These are phyloP conservation scores for Boechera divaricarpa DNA, from an alignment of 345 rosid species.

Conservation along the genomic window DNA sequence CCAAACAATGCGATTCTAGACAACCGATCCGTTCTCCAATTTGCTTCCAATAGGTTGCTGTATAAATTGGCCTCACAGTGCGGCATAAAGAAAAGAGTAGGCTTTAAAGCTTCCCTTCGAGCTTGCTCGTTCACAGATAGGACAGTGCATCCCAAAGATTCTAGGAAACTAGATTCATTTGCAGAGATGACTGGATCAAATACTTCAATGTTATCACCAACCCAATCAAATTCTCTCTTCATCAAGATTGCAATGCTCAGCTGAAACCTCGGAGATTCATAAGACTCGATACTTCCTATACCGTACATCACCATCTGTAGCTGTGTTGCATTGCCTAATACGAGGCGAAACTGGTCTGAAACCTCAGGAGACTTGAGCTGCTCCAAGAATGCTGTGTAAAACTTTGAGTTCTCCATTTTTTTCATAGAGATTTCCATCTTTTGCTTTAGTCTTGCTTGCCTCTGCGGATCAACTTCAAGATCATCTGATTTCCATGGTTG, in stretches of 20 bases:
- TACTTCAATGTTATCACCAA: slow-evolving; percentile 69
- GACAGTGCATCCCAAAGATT: slow-evolving; percentile 72
- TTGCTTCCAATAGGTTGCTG: slow-evolving; percentile 69
- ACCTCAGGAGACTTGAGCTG: slow-evolving; percentile 64
- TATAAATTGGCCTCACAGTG: slow-evolving; percentile 87
- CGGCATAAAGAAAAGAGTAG: slow-evolving; percentile 87
- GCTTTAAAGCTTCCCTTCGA: slow-evolving; percentile 62
- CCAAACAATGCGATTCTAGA: slow-evolving; percentile 65
- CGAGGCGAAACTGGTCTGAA: slow-evolving; percentile 47
- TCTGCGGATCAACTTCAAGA: slow-evolving; percentile 48
- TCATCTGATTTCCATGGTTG: slow-evolving; percentile 66
- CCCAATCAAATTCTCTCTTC: slow-evolving; percentile 74
- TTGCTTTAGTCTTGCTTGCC: slow-evolving; percentile 59
- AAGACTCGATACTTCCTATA: slow-evolving; percentile 84
- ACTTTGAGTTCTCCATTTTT: slow-evolving; percentile 62
- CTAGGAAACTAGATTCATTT: slow-evolving; percentile 65
- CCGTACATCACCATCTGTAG: slow-evolving; percentile 79
- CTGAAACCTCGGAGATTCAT: slow-evolving; percentile 77
- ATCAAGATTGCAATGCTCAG: slow-evolving; percentile 76
- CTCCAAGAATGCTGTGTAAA: slow-evolving; percentile 59
- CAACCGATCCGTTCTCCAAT: slow-evolving; percentile 63
- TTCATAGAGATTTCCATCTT: slow-evolving; percentile 58
- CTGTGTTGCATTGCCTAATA: slow-evolving; percentile 62
- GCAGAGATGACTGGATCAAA: slow-evolving; percentile 85
- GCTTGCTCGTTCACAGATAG: slow-evolving; percentile 79